These are phyloP conservation scores for Suillus placidus DNA, from an alignment of 768 basidiomycete species.

Conservation along the genomic window DNA sequence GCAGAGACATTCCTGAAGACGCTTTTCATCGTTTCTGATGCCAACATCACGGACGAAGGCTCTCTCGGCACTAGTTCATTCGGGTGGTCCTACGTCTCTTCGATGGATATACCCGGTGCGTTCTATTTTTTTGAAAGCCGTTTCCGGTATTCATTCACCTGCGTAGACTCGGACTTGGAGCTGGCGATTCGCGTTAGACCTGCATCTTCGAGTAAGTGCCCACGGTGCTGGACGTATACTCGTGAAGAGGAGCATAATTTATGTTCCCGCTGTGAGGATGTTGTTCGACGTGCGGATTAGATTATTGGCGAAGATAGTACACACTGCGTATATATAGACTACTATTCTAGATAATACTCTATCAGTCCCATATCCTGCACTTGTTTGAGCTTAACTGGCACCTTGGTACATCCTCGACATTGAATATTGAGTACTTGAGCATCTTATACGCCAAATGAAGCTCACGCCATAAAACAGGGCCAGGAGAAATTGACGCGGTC, in stretches of 20 bases:
- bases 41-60: conserved; percentile 49
- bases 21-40: conserved; percentile 82
- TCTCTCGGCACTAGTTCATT: conserved; percentile 43
- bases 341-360: neutral
- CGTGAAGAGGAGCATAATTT: conserved; percentile 51
- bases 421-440: neutral
- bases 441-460: neutral
- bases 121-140: conserved; percentile 1
- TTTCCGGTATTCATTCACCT: neutral
- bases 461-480: no score
- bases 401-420: neutral
- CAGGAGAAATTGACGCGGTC: no score
- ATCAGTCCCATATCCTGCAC: neutral
- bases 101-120: conserved; percentile 49
- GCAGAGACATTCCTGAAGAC: conserved; percentile 67
- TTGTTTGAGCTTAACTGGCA: neutral
- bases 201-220: conserved; percentile 71
- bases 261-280: conserved; percentile 63
- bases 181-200: conserved; percentile 62
- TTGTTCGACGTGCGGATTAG: conserved; percentile 12
- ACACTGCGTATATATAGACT: neutral
- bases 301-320: neutral
- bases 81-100: conserved; percentile 53
- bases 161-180: conserved; percentile 14
- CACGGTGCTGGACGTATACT: conserved; percentile 88